These are phyloP conservation scores for Fomitopsis palustris DNA, from an alignment of 1,284 basidiomycete genomes.

Conservation along the genomic window DNA sequence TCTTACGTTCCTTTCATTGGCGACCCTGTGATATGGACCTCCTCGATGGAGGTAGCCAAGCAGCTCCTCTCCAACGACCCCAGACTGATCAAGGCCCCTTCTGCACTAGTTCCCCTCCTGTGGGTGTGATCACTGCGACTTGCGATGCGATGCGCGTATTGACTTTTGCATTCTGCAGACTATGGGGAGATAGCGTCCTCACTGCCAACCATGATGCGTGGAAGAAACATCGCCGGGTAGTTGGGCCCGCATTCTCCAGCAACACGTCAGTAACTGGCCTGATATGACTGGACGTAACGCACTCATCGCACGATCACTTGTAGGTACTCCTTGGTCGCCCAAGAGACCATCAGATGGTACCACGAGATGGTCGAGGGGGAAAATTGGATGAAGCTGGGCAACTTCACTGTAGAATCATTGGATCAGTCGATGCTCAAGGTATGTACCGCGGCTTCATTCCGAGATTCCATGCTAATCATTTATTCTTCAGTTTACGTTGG, in stretches of 20 bases:
- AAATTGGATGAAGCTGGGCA: slow-evolving; percentile 2
- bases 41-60: slow-evolving; percentile 7
- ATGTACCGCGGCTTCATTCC: background rate
- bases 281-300: background rate
- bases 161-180: background rate
- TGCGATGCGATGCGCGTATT: background rate
- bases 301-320: background rate
- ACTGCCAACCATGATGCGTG: slow-evolving; percentile 8
- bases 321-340: slow-evolving; percentile 2
- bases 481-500: slow-evolving; percentile 5
- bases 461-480: background rate
- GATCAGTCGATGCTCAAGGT: slow-evolving; percentile 1
- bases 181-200: slow-evolving; percentile 8
- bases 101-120: background rate
- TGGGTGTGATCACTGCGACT: background rate
- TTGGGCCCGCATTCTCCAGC: slow-evolving; percentile 7
- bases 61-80: background rate
- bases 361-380: slow-evolving; percentile 7
- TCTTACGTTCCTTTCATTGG: slow-evolving; percentile 8
- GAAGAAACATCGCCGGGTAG: slow-evolving; percentile 8
- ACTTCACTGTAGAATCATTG: background rate
- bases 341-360: slow-evolving; percentile 3
- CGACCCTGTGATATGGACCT: slow-evolving; percentile 5
- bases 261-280: slow-evolving; percentile 1
- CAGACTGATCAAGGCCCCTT: background rate